These are phyloP conservation scores for Phallus indusiatus DNA, from an alignment of 768 basidiomycete species.

Conservation along the genomic window DNA sequence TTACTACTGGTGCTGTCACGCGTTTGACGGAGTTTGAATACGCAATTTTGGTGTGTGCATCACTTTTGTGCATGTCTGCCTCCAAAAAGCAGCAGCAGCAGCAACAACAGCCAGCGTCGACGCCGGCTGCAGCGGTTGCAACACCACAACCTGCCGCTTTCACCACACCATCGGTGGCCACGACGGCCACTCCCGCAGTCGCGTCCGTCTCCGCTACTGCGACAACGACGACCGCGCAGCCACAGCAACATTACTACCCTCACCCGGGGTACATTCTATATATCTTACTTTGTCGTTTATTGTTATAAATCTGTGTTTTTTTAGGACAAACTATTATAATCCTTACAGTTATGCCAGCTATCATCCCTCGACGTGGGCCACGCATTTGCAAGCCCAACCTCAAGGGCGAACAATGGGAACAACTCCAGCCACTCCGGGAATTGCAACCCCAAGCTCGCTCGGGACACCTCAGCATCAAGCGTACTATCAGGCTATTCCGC, in stretches of 20 bases:
- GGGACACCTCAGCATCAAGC: not conserved
- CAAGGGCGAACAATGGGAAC: conserved; percentile 17
- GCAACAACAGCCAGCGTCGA: no score
- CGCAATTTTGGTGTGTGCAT: no score
- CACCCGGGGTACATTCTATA: not conserved
- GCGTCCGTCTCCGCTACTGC: conserved; percentile 13
- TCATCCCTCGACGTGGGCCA: conserved; percentile 9
- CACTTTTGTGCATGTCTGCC: no score
- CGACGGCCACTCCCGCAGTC: conserved; percentile 19
- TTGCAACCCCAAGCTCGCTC: conserved; percentile 15
- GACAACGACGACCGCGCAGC: not conserved
- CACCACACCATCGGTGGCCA: conserved; percentile 16
- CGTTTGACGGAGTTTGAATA: no score
- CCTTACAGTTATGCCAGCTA: conserved; percentile 23
- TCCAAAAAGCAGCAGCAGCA: no score
- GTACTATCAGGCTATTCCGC: not conserved
- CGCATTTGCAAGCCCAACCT: conserved; percentile 12
- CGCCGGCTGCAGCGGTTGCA: conserved; percentile 24
- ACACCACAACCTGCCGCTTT: conserved; percentile 35
- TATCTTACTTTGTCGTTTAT: conserved; percentile 12
- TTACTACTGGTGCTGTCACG: no score
- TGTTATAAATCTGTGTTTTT: conserved; percentile 7
- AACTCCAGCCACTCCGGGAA: conserved; percentile 14
- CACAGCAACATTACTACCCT: conserved; percentile 6
- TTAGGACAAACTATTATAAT: conserved; percentile 15